These are phyloP conservation scores for Sugiyamaella grinbergsii DNA, from an alignment of 1,139 yeast genomes.

Conservation along the genomic window DNA sequence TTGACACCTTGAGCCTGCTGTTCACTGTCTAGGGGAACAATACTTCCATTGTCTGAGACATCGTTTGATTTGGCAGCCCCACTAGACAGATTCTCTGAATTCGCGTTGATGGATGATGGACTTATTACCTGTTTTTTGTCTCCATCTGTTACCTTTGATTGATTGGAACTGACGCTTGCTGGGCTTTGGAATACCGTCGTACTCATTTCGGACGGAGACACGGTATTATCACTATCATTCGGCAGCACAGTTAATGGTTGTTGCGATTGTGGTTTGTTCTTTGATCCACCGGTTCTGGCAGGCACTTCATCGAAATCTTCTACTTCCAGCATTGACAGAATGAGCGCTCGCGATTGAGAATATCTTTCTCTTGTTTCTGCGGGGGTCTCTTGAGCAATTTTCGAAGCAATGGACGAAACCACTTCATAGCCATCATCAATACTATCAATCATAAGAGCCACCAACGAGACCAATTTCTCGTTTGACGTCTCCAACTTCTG, in stretches of 20 bases:
- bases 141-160: not conserved
- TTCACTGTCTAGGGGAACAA: not conserved
- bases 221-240: slow-evolving; percentile 10
- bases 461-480: slow-evolving; percentile 18
- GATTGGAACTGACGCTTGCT: slow-evolving; percentile 1
- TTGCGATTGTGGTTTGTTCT: not conserved
- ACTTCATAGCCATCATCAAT: slow-evolving; percentile 13
- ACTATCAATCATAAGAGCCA: slow-evolving; percentile 14
- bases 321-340: slow-evolving; percentile 16
- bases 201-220: not conserved
- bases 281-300: slow-evolving; percentile 4
- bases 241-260: not conserved
- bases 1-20: not conserved
- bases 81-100: not conserved
- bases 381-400: slow-evolving; percentile 7
- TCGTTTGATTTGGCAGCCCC: not conserved
- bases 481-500: slow-evolving; percentile 21
- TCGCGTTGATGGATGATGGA: not conserved
- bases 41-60: not conserved
- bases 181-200: not conserved
- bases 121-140: not conserved
- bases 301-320: slow-evolving; percentile 21
- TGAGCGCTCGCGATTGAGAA: slow-evolving; percentile 6
- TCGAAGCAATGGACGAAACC: slow-evolving; percentile 1
- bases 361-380: slow-evolving; percentile 13